phyloP scores from a whole-genome alignment of 1,284 basidiomycete genomes.

The Macrocystidia cucumis region DNA sequence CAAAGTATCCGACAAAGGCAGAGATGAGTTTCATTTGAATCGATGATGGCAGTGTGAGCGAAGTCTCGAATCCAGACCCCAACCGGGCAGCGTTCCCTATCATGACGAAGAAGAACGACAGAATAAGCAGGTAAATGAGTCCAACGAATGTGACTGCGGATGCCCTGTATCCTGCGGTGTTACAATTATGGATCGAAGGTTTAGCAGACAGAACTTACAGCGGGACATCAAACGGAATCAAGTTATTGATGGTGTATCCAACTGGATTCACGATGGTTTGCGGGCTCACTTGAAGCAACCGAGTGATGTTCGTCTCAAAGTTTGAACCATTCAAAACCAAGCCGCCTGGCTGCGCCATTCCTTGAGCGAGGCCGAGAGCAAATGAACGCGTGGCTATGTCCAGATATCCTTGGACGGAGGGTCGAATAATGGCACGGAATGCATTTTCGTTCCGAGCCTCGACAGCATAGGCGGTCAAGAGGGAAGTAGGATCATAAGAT shows the following conservation, averaged over 20 bases:
- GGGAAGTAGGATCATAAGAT: conserved; percentile 24
- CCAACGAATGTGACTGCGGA: conserved; percentile 64
- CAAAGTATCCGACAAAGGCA: conserved; percentile 50
- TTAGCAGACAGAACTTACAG: conserved; percentile 17
- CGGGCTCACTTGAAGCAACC: conserved; percentile 35
- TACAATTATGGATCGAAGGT: neutral
- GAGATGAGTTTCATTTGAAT: conserved; percentile 46
- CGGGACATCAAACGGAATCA: conserved; percentile 24
- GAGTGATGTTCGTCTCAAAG: conserved; percentile 26
- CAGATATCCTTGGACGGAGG: conserved; percentile 19
- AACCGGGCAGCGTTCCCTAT: conserved; percentile 23
- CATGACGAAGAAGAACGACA: conserved; percentile 34
- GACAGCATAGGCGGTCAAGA: conserved; percentile 23
- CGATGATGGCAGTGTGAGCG: conserved; percentile 45
- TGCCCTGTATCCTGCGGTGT: conserved; percentile 36
- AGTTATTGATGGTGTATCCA: conserved; percentile 18
- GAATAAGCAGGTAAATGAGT: conserved; percentile 67
- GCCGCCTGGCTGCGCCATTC: too few relatives aligned
- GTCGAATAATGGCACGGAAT: conserved; percentile 29
- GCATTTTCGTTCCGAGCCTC: conserved; percentile 38
- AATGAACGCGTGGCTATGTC: too few relatives aligned
- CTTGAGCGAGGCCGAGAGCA: too few relatives aligned
- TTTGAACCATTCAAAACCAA: too few relatives aligned
- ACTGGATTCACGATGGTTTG: conserved; percentile 24
- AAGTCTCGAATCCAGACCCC: conserved; percentile 37